Base-by-base conservation (phyloP, 768 basidiomycete genomes). In the Agaricus blazei region DNA sequence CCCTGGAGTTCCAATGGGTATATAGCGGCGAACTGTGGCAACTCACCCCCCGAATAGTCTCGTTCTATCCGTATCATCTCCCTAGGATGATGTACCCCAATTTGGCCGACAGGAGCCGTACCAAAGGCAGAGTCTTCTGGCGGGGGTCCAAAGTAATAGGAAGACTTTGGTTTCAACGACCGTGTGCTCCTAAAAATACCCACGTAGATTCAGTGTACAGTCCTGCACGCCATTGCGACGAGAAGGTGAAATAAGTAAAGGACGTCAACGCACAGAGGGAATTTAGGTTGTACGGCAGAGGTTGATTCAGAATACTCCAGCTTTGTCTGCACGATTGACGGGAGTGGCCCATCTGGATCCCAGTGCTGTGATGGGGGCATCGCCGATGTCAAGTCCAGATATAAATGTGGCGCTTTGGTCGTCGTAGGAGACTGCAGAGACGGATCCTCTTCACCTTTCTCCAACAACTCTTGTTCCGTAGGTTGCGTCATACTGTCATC, bases 1-100 rank as follows among this genome's bases (percentile, higher is more conserved):
- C 93, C 92, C 62, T 98, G 95, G 4, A 99, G 76, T 68, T 99
- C 97, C 41, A 95, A 72, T 1, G 93, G 94, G 69, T 88, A 99
- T 60, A 87, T 83, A 0, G 92, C 81, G 34, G 90, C 80, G 68
- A 99, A 97, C 70, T 98, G 96, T 29, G 85, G 80, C 6, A 95
- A 75, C 66, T 98, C 96, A 2, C 96, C 97, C 0, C 86, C 85
- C 12, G 76, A 82, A 67, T 97, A 99, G 68, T 99, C 97, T 51
- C 97, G 74, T 69, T 98, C 96, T 41, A 99, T 75, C 44, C 96
- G 78, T 50, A 99, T 74, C 56, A 99, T 82, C 72, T 98, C 96
- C 51, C 95, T 84, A 14, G 96, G 95, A 62, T 91, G 85, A 66
- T 97, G 91, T 24, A 87, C 71, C 2, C 94, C 95, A 55, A 98